phyloP scores from a whole-genome alignment of 169 alveolate genomes.

The Besnoitia besnoiti region DNA sequence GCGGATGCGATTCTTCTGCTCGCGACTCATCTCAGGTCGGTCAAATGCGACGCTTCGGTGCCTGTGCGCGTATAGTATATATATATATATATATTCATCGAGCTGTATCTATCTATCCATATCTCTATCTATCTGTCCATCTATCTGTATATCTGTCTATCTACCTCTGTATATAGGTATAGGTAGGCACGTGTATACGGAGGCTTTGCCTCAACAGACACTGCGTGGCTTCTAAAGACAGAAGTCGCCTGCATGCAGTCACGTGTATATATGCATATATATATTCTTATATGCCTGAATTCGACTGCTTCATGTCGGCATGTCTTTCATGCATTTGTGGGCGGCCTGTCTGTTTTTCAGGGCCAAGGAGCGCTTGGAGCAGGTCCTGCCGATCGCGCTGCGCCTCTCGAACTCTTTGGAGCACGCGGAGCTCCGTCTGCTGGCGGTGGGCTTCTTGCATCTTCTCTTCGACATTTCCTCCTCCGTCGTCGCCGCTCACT shows the following conservation, averaged over 20 bases:
- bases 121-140: background rate
- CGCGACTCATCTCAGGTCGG: constrained; percentile 49
- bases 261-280: background rate
- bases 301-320: background rate
- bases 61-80: background rate
- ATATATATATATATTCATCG: background rate
- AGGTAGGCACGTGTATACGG: background rate
- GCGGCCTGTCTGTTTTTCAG: background rate
- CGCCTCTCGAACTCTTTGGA: constrained; percentile 19
- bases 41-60: background rate
- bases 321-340: background rate
- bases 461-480: constrained; percentile 33
- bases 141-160: background rate
- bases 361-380: constrained; percentile 41
- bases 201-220: too few relatives aligned
- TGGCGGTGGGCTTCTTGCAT: constrained; percentile 19
- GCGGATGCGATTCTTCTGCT: constrained; percentile 52
- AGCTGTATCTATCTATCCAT: background rate
- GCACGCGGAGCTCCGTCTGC: constrained; percentile 17
- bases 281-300: background rate
- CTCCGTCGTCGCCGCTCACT: constrained; percentile 16
- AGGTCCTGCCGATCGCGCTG: constrained; percentile 40
- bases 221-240: background rate
- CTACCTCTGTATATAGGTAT: background rate
- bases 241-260: background rate